These are phyloP conservation scores for Pulveroboletus sp. DNA, from an alignment of 1,284 basidiomycete species.

Conservation along the genomic window DNA sequence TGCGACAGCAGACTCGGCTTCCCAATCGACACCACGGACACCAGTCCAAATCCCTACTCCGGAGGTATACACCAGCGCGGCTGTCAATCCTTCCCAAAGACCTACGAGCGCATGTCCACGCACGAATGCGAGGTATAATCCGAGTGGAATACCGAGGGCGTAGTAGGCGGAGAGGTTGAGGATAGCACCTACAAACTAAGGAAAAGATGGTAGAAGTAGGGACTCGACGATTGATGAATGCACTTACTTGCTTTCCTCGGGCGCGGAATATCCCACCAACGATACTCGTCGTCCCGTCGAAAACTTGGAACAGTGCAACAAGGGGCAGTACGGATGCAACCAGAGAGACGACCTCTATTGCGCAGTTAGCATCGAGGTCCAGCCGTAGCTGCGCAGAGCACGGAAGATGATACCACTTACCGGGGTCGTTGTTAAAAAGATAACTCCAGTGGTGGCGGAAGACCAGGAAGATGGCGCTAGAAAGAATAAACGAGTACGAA, in stretches of 20 bases:
- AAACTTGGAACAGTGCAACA: conserved; percentile 80
- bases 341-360: conserved; percentile 57
- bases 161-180: conserved; percentile 71
- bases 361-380: conserved; percentile 5
- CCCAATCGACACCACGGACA: conserved; percentile 57
- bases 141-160: conserved; percentile 65
- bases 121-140: conserved; percentile 65
- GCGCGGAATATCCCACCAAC: conserved; percentile 79
- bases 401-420: conserved; percentile 36
- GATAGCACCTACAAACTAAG: conserved; percentile 55
- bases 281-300: conserved; percentile 72
- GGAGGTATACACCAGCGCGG: conserved; percentile 59
- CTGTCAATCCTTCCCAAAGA: conserved; percentile 70
- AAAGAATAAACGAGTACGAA: not conserved
- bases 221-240: not conserved
- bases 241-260: conserved; percentile 66
- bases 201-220: not conserved
- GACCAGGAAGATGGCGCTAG: conserved; percentile 66
- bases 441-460: conserved; percentile 79
- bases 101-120: conserved; percentile 51
- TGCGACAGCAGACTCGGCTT: conserved; percentile 59
- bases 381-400: not conserved
- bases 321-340: conserved; percentile 77
- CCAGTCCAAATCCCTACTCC: conserved; percentile 51
- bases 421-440: conserved; percentile 83